These are phyloP conservation scores for Geotrichum restrictum DNA, from an alignment of 1,139 yeast species.

Conservation along the genomic window DNA sequence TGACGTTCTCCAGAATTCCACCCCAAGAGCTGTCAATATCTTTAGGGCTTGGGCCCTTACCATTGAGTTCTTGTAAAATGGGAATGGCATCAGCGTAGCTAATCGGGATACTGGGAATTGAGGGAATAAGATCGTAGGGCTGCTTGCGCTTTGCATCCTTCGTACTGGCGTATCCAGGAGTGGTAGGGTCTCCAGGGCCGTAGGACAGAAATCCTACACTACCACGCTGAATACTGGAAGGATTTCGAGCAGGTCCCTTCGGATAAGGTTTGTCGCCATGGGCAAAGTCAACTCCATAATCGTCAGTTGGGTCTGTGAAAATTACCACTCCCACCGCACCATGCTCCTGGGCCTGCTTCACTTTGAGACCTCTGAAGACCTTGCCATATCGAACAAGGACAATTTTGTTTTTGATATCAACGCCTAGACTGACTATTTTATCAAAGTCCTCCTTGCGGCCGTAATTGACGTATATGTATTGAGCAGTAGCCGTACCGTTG, in stretches of 20 bases:
- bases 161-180: conserved; percentile 75
- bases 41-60: conserved; percentile 47
- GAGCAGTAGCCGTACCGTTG: conserved; percentile 58
- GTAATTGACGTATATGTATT: conserved; percentile 56
- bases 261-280: conserved; percentile 60
- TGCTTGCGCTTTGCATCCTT: conserved; percentile 46
- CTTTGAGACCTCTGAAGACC: conserved; percentile 62
- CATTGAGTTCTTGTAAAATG: conserved; percentile 51
- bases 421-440: conserved; percentile 43
- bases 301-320: conserved; percentile 64
- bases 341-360: conserved; percentile 60
- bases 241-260: conserved; percentile 64
- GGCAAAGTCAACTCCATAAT: conserved; percentile 46
- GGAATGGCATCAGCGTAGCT: conserved; percentile 56
- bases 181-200: conserved; percentile 84
- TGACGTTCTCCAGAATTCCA: conserved; percentile 48
- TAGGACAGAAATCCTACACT: conserved; percentile 73
- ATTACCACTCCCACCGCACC: conserved; percentile 60
- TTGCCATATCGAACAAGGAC: conserved; percentile 59
- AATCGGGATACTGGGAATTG: conserved; percentile 62
- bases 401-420: conserved; percentile 50
- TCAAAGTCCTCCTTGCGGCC: conserved; percentile 56
- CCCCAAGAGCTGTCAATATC: conserved; percentile 44
- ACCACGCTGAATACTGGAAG: conserved; percentile 73
- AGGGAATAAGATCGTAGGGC: conserved; percentile 50